A percentile compares a stretch with the other conserved stretches of the same genome.
phyloP scores from a whole-genome alignment of 2,329 filamentous ascomycete species.

The Colletotrichum scovillei region DNA sequence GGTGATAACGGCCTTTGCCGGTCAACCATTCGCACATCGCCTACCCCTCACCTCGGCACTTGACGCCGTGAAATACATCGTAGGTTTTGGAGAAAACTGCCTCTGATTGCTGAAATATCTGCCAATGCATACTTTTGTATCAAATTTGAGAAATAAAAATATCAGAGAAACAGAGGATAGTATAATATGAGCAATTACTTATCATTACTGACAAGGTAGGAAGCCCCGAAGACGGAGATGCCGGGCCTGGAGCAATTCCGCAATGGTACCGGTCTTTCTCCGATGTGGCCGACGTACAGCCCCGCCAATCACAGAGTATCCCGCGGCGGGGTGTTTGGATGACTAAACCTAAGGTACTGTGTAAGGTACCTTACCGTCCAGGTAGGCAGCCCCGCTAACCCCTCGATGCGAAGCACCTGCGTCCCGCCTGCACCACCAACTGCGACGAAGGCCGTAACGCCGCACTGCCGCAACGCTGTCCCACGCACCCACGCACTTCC shows the following conservation, averaged over 20 bases:
- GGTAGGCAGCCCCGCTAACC: constrained; percentile 15
- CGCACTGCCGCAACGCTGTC: background rate
- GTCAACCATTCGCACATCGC: background rate
- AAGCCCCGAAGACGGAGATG: constrained; percentile 16
- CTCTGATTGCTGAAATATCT: background rate
- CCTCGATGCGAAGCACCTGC: constrained; percentile 25
- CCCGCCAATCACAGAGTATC: constrained; percentile 13
- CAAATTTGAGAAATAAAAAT: background rate
- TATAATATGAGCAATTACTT: background rate
- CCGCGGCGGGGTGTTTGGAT: background rate
- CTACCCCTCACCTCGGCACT: background rate
- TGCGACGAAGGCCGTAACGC: background rate
- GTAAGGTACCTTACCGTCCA: too few relatives aligned
- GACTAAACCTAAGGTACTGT: constrained; percentile 5
- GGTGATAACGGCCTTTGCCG: background rate
- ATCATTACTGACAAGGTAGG: background rate
- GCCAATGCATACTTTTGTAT: background rate
- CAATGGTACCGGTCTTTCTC: constrained; percentile 14
- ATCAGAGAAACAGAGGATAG: background rate
- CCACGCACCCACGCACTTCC: background rate
- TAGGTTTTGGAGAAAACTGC: background rate
- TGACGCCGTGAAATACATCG: background rate
- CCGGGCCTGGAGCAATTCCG: constrained; percentile 13
- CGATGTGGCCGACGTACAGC: background rate
- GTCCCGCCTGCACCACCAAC: background rate